Evolutionary conservation across 768 basidiomycete species (phyloP).

Genomic region (Xerocomus brunneocitrinus): DNA sequence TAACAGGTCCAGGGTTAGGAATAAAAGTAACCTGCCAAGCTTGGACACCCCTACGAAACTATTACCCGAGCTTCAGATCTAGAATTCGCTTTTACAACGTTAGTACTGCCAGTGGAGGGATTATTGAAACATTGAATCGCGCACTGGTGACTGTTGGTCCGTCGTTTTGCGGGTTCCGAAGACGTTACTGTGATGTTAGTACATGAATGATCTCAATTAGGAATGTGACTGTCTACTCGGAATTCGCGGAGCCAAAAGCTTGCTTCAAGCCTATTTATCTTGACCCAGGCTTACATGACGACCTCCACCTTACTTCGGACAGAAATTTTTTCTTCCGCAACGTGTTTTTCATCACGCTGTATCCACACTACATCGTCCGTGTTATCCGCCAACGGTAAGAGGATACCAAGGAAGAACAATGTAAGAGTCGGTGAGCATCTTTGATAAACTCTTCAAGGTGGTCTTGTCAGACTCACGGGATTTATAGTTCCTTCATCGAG

Average conservation of each 20-base stretch:
- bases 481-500: slow-evolving; percentile 16
- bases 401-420: slow-evolving; percentile 11
- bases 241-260: slow-evolving; percentile 2
- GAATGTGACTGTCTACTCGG: slow-evolving; percentile 1
- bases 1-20: background rate
- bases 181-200: too few relatives aligned
- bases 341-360: background rate
- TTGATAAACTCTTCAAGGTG: background rate
- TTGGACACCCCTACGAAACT: background rate
- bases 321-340: background rate
- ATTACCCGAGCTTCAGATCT: too few relatives aligned
- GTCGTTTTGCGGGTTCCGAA: background rate
- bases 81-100: background rate
- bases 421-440: slow-evolving; percentile 12
- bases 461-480: background rate
- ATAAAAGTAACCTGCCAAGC: too few relatives aligned
- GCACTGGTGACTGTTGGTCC: background rate
- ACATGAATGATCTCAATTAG: slow-evolving; percentile 1
- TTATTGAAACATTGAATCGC: background rate
- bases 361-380: slow-evolving; percentile 13
- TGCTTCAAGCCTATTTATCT: background rate
- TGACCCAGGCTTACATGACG: slow-evolving; percentile 2
- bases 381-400: slow-evolving; percentile 7
- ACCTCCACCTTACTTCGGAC: slow-evolving; percentile 4
- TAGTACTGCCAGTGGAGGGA: background rate